phyloP scores from a whole-genome alignment of 2,329 filamentous ascomycete genomes.

The Zymoseptoria passerinii region DNA sequence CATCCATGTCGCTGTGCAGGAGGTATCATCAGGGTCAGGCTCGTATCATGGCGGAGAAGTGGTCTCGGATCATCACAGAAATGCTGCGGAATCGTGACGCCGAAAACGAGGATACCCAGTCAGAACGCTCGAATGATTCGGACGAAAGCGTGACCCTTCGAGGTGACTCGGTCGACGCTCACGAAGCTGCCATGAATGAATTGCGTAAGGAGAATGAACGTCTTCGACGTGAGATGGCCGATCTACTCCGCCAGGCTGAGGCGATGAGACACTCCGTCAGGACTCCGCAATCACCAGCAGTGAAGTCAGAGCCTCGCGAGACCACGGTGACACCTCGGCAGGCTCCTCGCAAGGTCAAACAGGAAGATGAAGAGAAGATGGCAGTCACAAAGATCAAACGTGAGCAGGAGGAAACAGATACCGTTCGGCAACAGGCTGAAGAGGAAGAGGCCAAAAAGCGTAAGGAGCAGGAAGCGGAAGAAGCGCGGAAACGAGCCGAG shows the following conservation, averaged over 20 bases:
- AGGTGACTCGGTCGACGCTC: no score
- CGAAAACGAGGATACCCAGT: not conserved
- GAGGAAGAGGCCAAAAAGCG: not conserved
- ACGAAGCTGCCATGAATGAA: no score
- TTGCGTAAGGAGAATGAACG: not conserved
- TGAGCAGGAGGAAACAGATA: not conserved
- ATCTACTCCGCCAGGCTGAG: not conserved
- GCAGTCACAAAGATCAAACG: not conserved
- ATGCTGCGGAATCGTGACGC: not conserved
- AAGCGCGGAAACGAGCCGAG: not conserved
- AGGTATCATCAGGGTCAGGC: not conserved
- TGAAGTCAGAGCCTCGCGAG: not conserved
- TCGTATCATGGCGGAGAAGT: not conserved
- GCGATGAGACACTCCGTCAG: not conserved
- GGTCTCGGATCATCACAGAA: not conserved
- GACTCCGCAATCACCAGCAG: not conserved
- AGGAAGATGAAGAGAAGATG: not conserved
- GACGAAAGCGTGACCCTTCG: no score
- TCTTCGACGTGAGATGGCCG: not conserved
- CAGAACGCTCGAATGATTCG: no score
- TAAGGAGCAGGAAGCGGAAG: not conserved
- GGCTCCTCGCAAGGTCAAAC: not conserved
- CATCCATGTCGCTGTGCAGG: not conserved
- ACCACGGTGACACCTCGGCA: not conserved
- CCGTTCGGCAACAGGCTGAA: not conserved